Evolutionary conservation across 78 protist species (phyloP), one percentile per base, ranked within the genome.

Genomic region (Dictyostelium firmibasis): DNA sequence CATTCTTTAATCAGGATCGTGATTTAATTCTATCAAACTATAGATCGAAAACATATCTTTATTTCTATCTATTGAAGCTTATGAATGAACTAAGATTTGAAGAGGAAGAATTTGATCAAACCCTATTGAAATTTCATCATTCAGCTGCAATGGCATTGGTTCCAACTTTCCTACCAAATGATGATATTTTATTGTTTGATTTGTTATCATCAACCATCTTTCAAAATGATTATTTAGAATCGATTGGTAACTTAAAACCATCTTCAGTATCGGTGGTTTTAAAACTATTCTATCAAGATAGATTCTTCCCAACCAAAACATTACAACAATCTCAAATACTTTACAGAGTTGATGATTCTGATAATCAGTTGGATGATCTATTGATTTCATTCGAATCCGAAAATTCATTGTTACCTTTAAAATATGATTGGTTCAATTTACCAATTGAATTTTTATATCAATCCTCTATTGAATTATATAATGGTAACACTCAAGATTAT

Each of bases 21-120:
- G 25, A 60, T 64, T 41, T 87, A 78, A 36, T 87, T 5, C 75
- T 87, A 11, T 77, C 93, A 64, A 87, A 87, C 29, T 57, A 89
- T 69, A 81, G 94, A 81, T 81, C 94, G 7, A 78, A 69, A 35
- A 69, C 75, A 0, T 89, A 69, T 69, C 75, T 89, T 0, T 81
- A 89, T 25, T 89, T 64, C 36, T 81, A 64, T 43, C 23, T 89
- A 9, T 20, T 89, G 0, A 64, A 70, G 44, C 27, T 89, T 33
- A 89, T 89, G 94, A 89, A 89, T 70, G 87, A 81, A 89, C 57
- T 89, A 23, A n/a, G 88, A 69, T 50, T 81, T 16, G 93, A 87
- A 79, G 36, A 16, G 25, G 94, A 89, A 10, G 87, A 89, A 10
- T 89, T 89, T 69, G 94, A 89, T 67, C 87, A 64, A 81, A n/a